Percentiles rank a stretch among this genome's conserved stretches.
phyloP scores from a whole-genome alignment of 2,329 filamentous ascomycete species.

The Aurifilum marmelostoma region DNA sequence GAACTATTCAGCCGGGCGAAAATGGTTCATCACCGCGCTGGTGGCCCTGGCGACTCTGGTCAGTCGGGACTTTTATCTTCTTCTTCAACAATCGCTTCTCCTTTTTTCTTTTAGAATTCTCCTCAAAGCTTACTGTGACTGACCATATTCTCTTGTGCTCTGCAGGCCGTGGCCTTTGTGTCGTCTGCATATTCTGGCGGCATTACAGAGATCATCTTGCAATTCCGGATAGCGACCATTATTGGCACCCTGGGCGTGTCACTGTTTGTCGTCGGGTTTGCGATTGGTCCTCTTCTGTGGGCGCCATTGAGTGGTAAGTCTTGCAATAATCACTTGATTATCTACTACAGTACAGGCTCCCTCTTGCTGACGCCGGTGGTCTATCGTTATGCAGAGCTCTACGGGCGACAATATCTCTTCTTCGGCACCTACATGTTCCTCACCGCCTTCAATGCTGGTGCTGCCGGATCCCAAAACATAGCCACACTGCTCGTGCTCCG shows the following conservation, averaged over 20 bases:
- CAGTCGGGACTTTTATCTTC: not conserved
- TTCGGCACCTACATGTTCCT: slow-evolving; percentile 60
- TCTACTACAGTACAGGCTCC: not conserved
- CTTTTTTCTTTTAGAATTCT: not conserved
- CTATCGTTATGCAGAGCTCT: slow-evolving; percentile 52
- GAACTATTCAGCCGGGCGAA: slow-evolving; percentile 38
- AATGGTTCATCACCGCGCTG: slow-evolving; percentile 27
- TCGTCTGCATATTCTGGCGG: slow-evolving; percentile 66
- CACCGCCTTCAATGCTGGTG: slow-evolving; percentile 64
- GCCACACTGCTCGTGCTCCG: slow-evolving; percentile 65
- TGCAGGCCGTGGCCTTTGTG: slow-evolving; percentile 59
- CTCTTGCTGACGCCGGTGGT: not conserved
- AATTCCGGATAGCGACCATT: slow-evolving; percentile 53
- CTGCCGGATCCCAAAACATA: slow-evolving; percentile 60
- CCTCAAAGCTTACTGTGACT: not conserved
- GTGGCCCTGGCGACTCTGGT: slow-evolving; percentile 23
- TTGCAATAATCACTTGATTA: too few relatives aligned
- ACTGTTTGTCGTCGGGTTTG: slow-evolving; percentile 66
- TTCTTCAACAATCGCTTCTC: too few relatives aligned
- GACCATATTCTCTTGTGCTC: not conserved
- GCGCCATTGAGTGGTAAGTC: slow-evolving; percentile 54
- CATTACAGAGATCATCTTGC: slow-evolving; percentile 50
- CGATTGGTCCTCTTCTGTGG: slow-evolving; percentile 66
- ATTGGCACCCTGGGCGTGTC: slow-evolving; percentile 62
- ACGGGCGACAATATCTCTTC: slow-evolving; percentile 63